Percentiles rank a stretch among this genome's conserved stretches.
phyloP scores from a whole-genome alignment of 192 early-diverging fungal species.

The Gonapodya sp. region DNA sequence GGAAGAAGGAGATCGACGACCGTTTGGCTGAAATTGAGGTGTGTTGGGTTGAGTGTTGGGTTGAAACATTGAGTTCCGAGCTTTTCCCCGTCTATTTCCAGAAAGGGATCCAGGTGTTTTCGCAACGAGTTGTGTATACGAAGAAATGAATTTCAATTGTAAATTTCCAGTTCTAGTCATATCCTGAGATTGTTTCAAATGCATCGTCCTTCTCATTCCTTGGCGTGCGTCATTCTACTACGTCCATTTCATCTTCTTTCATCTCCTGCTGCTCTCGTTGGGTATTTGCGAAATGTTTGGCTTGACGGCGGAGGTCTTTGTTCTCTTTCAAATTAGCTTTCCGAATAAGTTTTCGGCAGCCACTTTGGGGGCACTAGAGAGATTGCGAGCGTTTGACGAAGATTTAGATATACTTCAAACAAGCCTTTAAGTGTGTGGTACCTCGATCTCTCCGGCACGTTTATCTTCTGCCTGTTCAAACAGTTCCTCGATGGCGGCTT shows the following conservation, averaged over 20 bases:
- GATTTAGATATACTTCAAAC: too few relatives aligned
- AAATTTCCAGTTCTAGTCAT: too few relatives aligned
- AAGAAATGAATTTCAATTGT: neutral
- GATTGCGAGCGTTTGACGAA: too few relatives aligned
- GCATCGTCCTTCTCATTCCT: too few relatives aligned
- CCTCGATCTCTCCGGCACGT: neutral
- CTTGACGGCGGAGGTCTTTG: neutral
- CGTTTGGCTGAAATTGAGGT: conserved; percentile 34
- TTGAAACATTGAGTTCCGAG: too few relatives aligned
- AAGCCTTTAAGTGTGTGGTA: too few relatives aligned
- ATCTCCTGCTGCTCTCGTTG: neutral
- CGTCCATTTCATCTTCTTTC: neutral
- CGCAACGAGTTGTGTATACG: neutral
- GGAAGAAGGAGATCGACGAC: conserved; percentile 28
- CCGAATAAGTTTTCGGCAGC: neutral
- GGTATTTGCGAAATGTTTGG: neutral
- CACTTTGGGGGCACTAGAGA: neutral
- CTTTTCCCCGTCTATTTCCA: neutral
- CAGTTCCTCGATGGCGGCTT: neutral
- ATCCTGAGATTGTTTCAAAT: too few relatives aligned
- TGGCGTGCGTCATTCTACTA: neutral
- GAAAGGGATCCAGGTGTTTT: neutral
- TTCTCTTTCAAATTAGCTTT: neutral
- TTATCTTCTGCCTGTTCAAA: neutral
- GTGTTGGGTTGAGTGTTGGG: conserved; percentile 29